Conservation (phyloP, 1,284 basidiomycete species). For the Erythrobasidium hasegawianum region DNA sequence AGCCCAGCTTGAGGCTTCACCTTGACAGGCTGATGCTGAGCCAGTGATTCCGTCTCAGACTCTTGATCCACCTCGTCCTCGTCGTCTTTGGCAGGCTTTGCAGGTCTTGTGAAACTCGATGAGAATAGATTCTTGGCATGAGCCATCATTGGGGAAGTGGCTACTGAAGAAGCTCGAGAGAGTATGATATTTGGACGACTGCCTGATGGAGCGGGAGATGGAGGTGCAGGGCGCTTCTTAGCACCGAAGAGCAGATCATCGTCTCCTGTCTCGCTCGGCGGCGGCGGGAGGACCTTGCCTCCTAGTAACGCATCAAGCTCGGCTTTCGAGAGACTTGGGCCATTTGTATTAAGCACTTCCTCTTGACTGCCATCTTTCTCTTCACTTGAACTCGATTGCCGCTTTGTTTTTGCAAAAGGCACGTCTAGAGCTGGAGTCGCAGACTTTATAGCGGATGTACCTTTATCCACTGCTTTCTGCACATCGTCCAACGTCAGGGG, state of each 20-base stretch:
- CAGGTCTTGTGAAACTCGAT: not conserved
- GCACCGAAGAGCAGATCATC: not conserved
- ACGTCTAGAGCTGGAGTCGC: not conserved
- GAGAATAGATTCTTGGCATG: slow-evolving; percentile 26
- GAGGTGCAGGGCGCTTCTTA: not conserved
- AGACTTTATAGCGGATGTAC: not conserved
- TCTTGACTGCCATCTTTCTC: not conserved
- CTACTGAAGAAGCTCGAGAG: not conserved
- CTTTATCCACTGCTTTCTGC: slow-evolving; percentile 8
- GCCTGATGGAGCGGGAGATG: slow-evolving; percentile 11
- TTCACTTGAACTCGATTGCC: too few relatives aligned
- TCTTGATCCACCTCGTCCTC: slow-evolving; percentile 11
- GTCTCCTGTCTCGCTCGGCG: slow-evolving; percentile 28
- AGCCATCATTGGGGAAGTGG: slow-evolving; percentile 7
- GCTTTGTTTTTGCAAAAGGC: too few relatives aligned
- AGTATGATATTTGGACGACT: not conserved
- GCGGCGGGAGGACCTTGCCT: slow-evolving; percentile 28
- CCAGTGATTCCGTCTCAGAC: not conserved
- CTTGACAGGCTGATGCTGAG: too few relatives aligned
- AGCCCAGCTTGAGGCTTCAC: not conserved
- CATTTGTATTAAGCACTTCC: not conserved
- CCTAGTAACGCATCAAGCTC: slow-evolving; percentile 17
- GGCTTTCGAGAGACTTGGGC: not conserved
- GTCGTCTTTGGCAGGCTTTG: slow-evolving; percentile 24
- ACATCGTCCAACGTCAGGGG: slow-evolving; percentile 13